Base-by-base conservation (phyloP, 805 yeast genomes). In the Lipomyces spencermartinsiae region DNA sequence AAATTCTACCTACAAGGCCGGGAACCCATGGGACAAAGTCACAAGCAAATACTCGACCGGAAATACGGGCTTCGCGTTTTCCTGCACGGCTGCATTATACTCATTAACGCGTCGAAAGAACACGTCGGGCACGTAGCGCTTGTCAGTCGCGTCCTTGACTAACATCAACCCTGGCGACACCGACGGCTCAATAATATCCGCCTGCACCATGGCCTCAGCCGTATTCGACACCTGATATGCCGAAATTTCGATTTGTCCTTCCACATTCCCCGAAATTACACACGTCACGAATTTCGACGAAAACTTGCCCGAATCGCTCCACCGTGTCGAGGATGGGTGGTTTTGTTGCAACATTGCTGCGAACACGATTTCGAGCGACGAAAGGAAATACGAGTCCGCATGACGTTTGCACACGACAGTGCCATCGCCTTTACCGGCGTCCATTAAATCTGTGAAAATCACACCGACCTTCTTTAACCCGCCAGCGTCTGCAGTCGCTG, bases 261-360 rank as follows among this genome's bases (percentile, higher is more conserved):
- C 80, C 14, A 83, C 76, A 71, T 97, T 96, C n/a, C 99, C 99
- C 0, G 96, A 86, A 2, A 95, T 84, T 29, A 93, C 94, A 80
- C 98, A 93, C 0, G 98, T 94, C 22, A 93, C 94, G 77, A 92
- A 95, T 76, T 92, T 92, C 8, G 98, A 93, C 16, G 97, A 90
- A 77, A 86, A 95, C 34, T 76, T 73, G 1, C 92, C 91, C 9
- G 84, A 78, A 35, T 84, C 86, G 34, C 90, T 83, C 84, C 87
- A 89, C 73, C 86, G 86, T 53, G 91, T 83, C 19, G 80, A 75
- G 76, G 89, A 90, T 22, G 92, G 91, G 74, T 86, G 82, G 67
- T 81, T 80, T 22, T 83, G 76, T 80, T 95, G 99, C 80, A 90
- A 83, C 69, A 85, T 83, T 0, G 97, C 93, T 1, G 98, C 92